Conservation (phyloP, 2,329 filamentous ascomycete genomes). For the Colletotrichum kahawae region DNA sequence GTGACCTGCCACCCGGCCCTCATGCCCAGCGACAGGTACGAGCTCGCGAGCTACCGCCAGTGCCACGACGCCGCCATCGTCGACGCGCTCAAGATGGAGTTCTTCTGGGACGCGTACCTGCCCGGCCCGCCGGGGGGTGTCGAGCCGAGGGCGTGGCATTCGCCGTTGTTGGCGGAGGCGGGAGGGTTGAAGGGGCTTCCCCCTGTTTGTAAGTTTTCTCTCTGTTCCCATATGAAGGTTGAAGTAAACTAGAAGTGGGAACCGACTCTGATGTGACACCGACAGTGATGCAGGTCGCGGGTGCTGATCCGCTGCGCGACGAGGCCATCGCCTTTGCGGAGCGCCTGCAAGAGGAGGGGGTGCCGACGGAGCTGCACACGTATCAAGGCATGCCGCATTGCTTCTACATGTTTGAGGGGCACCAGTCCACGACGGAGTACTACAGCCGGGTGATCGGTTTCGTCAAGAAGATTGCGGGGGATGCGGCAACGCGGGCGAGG, state of each 20-base stretch:
- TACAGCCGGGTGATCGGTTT: slow-evolving; percentile 24
- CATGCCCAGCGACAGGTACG: slow-evolving; percentile 35
- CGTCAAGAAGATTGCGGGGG: slow-evolving; percentile 11
- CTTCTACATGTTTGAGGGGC: slow-evolving; percentile 28
- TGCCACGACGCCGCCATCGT: slow-evolving; percentile 35
- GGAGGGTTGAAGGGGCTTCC: slow-evolving; percentile 31
- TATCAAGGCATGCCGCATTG: slow-evolving; percentile 41
- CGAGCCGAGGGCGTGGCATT: slow-evolving; percentile 28
- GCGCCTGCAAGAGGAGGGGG: slow-evolving; percentile 34
- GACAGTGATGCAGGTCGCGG: slow-evolving; percentile 39
- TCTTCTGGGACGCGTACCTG: slow-evolving; percentile 38
- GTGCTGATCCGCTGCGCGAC: slow-evolving; percentile 40
- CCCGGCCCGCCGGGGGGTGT: slow-evolving; percentile 30
- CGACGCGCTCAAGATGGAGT: slow-evolving; percentile 32
- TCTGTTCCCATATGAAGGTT: too few species aligned
- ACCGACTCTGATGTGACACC: neutral
- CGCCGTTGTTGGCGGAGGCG: slow-evolving; percentile 36
- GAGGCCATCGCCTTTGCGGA: slow-evolving; percentile 43
- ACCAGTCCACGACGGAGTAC: slow-evolving; percentile 23
- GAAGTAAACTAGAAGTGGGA: neutral
- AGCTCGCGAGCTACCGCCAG: slow-evolving; percentile 38
- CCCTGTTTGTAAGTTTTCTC: slow-evolving; percentile 32
- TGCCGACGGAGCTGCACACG: slow-evolving; percentile 33
- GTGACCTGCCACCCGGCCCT: slow-evolving; percentile 40
- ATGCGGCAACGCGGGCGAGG: neutral